Percentiles rank a stretch among this genome's conserved stretches.
phyloP scores from a whole-genome alignment of 2,329 filamentous ascomycete species.

The Scytalidium lignicola region DNA sequence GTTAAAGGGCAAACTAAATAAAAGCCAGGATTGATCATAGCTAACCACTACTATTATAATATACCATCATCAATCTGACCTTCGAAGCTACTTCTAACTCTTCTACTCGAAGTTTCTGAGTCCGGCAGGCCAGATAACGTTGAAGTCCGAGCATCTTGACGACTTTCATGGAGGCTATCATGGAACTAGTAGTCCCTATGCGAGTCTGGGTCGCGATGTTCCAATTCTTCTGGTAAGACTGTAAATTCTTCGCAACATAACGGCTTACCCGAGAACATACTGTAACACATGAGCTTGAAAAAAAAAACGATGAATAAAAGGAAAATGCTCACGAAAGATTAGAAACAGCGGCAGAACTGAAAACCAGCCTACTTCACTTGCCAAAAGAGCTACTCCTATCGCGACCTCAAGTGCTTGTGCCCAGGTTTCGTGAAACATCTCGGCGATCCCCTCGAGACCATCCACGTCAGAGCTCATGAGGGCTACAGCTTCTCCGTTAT shows the following conservation, averaged over 20 bases:
- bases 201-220: conserved; percentile 34
- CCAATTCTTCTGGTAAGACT: conserved; percentile 31
- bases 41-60: conserved; percentile 36
- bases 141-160: conserved; percentile 34
- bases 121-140: conserved; percentile 13
- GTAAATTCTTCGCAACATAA: conserved; percentile 33
- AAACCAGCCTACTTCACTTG: conserved; percentile 35
- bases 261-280: conserved; percentile 35
- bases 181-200: conserved; percentile 27
- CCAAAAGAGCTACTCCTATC: conserved; percentile 33
- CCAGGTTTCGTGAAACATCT: conserved; percentile 40
- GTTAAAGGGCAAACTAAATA: conserved; percentile 1
- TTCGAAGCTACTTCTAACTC: conserved; percentile 30
- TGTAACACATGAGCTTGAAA: not conserved
- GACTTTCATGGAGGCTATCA: conserved; percentile 30
- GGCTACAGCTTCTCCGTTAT: conserved; percentile 30
- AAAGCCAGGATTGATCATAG: conserved; percentile 8
- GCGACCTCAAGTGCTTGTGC: conserved; percentile 34
- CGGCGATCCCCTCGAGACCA: conserved; percentile 23
- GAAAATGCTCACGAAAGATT: conserved; percentile 31
- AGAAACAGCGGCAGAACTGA: conserved; percentile 34
- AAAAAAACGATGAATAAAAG: not conserved
- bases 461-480: conserved; percentile 37
- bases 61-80: conserved; percentile 35
- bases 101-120: conserved; percentile 22